These are phyloP conservation scores for Epicoccum sorghinum DNA, from an alignment of 2,329 filamentous ascomycete species.

Conservation along the genomic window DNA sequence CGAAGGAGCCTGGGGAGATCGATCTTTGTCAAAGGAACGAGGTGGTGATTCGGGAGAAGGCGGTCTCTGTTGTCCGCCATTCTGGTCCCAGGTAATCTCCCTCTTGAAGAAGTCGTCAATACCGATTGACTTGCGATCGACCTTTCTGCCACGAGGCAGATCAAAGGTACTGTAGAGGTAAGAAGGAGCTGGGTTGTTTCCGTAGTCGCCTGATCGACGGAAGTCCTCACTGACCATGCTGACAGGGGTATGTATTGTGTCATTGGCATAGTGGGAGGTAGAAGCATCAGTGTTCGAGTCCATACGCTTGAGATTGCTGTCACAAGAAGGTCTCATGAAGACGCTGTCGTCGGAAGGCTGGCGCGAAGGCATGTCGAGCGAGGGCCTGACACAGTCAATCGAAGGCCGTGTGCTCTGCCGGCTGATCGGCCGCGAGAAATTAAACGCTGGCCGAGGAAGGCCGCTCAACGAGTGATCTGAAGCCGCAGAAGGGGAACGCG, in stretches of 20 bases:
- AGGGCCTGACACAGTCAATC: constrained; percentile 43
- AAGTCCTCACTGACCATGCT: constrained; percentile 76
- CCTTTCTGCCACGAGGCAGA: constrained; percentile 79
- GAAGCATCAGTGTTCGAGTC: constrained; percentile 51
- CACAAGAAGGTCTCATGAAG: constrained; percentile 47
- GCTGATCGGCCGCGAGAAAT: constrained; percentile 92
- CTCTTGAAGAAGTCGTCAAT: constrained; percentile 48
- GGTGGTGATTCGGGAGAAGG: constrained; percentile 48
- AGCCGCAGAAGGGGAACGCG: constrained; percentile 81
- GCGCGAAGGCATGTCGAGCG: constrained; percentile 43
- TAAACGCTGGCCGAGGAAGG: constrained; percentile 78
- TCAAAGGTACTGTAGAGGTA: constrained; percentile 88
- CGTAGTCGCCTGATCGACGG: constrained; percentile 59
- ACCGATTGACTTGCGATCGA: constrained; percentile 65
- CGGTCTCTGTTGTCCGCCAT: constrained; percentile 44
- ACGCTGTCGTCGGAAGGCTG: constrained; percentile 46
- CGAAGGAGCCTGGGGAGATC: constrained; percentile 38
- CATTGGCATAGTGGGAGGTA: constrained; percentile 67
- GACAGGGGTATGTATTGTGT: constrained; percentile 70
- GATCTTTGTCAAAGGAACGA: constrained; percentile 41
- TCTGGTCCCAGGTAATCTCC: constrained; percentile 67
- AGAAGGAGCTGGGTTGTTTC: constrained; percentile 65
- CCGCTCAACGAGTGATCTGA: constrained; percentile 77
- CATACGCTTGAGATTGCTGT: constrained; percentile 47
- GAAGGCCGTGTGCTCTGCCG: constrained; percentile 65